Percentiles rank a stretch among this genome's conserved stretches.
Evolutionary conservation across 164 flowering plant species (phyloP).

Genomic region (Akebia trifoliata): DNA sequence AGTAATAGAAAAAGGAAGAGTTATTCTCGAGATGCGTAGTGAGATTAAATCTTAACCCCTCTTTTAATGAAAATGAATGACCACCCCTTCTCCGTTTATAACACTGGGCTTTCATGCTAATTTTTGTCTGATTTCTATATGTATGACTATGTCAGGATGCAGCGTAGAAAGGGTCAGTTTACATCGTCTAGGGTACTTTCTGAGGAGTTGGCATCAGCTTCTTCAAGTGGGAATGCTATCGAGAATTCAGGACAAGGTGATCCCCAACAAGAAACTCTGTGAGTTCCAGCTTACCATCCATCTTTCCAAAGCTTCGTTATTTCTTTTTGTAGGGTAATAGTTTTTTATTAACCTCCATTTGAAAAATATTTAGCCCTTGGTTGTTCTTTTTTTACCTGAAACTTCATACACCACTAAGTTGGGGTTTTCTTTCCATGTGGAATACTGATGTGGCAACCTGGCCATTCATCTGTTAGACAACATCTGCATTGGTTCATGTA

Average conservation of each 20-base stretch:
- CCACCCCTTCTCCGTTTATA: not conserved
- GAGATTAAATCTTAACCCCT: too few relatives aligned
- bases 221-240: constrained; percentile 27
- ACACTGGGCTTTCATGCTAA: not conserved
- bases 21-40: too few relatives aligned
- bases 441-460: not conserved
- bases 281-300: constrained; percentile 16
- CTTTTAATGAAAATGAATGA: too few relatives aligned
- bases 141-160: constrained; percentile 42
- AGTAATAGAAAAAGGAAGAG: too few relatives aligned
- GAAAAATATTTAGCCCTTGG: not conserved
- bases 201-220: constrained; percentile 30
- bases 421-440: not conserved
- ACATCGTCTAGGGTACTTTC: constrained; percentile 42
- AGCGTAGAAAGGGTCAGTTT: constrained; percentile 63
- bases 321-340: not conserved
- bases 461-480: not conserved
- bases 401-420: not conserved
- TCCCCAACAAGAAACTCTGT: constrained; percentile 38
- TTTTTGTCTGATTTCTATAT: not conserved
- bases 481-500: not conserved
- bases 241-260: too few relatives aligned
- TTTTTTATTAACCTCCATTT: not conserved
- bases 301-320: not conserved
- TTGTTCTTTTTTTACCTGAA: not conserved